Conservation (phyloP, 768 basidiomycete genomes). For the Cystobasidium tubakii region DNA sequence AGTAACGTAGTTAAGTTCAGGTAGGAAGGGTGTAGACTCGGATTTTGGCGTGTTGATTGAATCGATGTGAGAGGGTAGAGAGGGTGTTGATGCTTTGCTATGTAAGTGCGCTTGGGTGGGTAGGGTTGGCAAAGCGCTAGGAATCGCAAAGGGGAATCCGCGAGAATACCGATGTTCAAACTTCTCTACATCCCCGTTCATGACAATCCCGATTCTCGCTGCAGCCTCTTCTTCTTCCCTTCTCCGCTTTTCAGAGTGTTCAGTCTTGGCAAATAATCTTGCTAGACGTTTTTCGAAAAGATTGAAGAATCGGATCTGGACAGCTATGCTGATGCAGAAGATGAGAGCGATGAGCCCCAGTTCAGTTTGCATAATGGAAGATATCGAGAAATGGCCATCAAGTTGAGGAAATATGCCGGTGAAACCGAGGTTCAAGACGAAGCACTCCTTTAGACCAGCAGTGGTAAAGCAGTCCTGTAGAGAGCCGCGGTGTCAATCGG, state of each 20-base stretch:
- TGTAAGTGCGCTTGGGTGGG: not conserved
- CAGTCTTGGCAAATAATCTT: not conserved
- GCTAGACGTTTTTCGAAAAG: conserved; percentile 54
- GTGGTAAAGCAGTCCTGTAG: conserved; percentile 74
- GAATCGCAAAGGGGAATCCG: conserved; percentile 22
- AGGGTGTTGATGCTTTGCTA: conserved; percentile 1
- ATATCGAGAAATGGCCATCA: conserved; percentile 51
- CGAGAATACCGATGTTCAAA: conserved; percentile 31
- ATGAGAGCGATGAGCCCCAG: conserved; percentile 79
- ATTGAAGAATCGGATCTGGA: conserved; percentile 78
- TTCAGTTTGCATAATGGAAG: conserved; percentile 75
- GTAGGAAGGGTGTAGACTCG: conserved; percentile 23
- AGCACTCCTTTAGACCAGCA: conserved; percentile 82
- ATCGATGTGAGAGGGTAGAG: not conserved
- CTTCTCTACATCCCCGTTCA: conserved; percentile 28
- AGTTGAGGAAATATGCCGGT: conserved; percentile 71
- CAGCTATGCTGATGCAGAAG: conserved; percentile 75
- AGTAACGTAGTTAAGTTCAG: conserved; percentile 27
- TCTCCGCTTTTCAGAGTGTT: not conserved
- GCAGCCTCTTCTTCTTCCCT: conserved; percentile 30
- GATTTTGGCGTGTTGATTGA: conserved; percentile 15
- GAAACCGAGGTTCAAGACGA: conserved; percentile 92
- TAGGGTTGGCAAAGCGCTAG: not conserved
- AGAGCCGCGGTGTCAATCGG: not conserved
- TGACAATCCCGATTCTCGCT: not conserved